phyloP scores from a whole-genome alignment of 2,329 filamentous ascomycete genomes.

The Botrytis fragariae region DNA sequence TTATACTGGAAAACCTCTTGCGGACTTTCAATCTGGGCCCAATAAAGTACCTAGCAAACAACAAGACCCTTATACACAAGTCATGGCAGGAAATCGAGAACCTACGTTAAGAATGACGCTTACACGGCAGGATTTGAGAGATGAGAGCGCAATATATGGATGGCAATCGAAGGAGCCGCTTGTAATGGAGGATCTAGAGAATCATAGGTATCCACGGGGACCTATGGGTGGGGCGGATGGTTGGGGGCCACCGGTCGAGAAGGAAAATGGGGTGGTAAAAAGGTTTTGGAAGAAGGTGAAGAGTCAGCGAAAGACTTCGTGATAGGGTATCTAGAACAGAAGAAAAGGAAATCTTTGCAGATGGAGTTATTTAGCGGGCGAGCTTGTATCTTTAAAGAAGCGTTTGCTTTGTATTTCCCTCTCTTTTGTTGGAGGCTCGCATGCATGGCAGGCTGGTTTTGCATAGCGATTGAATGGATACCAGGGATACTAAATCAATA shows the following conservation, averaged over 20 bases:
- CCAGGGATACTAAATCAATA: background rate
- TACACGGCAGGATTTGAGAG: conserved; percentile 80
- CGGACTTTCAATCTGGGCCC: conserved; percentile 40
- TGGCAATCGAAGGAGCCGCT: conserved; percentile 61
- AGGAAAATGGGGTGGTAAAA: conserved; percentile 57
- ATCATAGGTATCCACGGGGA: conserved; percentile 49
- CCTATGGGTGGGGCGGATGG: conserved; percentile 39
- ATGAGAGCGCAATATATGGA: conserved; percentile 69
- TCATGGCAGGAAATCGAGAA: conserved; percentile 64
- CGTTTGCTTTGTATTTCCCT: background rate
- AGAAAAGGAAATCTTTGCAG: background rate
- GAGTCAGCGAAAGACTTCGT: conserved; percentile 32
- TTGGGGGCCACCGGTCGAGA: conserved; percentile 43
- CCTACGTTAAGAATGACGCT: conserved; percentile 98
- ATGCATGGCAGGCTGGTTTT: background rate
- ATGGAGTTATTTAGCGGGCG: conserved; percentile 19
- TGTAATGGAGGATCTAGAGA: conserved; percentile 53
- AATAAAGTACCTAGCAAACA: conserved; percentile 34
- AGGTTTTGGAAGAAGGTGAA: conserved; percentile 62
- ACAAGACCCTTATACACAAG: conserved; percentile 46
- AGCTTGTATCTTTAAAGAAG: background rate
- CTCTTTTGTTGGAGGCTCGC: background rate
- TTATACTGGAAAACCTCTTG: conserved; percentile 38
- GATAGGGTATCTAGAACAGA: background rate
- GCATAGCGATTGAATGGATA: background rate